Evolutionary conservation across 495 filamentous ascomycete species (phyloP), one percentile per base, ranked within the genome.

Genomic region (Aspergillus avenaceus): DNA sequence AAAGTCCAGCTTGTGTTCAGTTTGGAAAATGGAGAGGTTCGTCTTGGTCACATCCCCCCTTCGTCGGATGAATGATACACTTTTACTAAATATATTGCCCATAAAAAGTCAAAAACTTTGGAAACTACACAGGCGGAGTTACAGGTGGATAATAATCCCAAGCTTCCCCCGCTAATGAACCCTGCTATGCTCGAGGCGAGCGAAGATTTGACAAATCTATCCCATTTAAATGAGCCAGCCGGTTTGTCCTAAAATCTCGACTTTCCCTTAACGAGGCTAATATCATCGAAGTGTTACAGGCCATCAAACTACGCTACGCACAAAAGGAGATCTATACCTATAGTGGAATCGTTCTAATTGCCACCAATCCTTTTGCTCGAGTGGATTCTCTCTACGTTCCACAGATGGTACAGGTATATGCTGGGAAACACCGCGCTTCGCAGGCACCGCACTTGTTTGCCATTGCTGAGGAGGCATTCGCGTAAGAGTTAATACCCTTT

Each of bases 281-380:
- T 59, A 44, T 41, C 45, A 63, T 19, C 49, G 52, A 59, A 97
- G 93, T 99, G 45, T 71, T 99, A 26, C 93, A 99, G 78, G 93
- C 93, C 22, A 99, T 99, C 64, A 91, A 89, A 63, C 83, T 99
- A 60, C 90, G 93, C 69, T 99, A 99, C 76, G 83, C 87, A 48
- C 95, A 99, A 66, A 97, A 97, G 64, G 93, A 99, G 62, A 99
- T 99, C 60, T 99, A 99, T 78, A 99, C 93, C 63, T 99, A 99
- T 75, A 95, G 88, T 69, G 93, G 93, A 59, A 99, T 99, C 63
- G 93, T 99, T 47, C 74, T 99, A 56, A 99, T 99, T 69, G 93
- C 93, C 45, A 97, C 93, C 38, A 99, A 99, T 73, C 93, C 93
- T 8, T 99, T 99, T 59, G 93, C 95, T 40, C 79, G 93, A 41